Percentiles rank a stretch among this genome's conserved stretches.
Conservation (phyloP, 78 protist species). For the Acrasis kona region DNA sequence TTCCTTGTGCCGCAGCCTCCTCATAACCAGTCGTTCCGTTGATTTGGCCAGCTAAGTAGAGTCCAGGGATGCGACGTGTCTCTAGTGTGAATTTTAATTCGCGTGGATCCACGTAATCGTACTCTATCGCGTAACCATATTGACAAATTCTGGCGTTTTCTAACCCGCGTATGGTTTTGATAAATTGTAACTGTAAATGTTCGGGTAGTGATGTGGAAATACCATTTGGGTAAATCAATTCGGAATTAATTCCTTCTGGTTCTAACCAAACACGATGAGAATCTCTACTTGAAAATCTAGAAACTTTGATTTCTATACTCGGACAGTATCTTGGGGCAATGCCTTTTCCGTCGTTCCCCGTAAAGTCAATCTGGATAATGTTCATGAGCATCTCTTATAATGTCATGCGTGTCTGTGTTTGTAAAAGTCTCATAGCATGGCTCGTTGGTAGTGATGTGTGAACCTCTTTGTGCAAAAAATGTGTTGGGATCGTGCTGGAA, state of each 20-base stretch:
- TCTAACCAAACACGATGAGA: constrained; percentile 77
- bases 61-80: constrained; percentile 48
- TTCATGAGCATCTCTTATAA: constrained; percentile 34
- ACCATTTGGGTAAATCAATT: constrained; percentile 86
- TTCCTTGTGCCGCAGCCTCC: constrained; percentile 76
- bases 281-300: constrained; percentile 22
- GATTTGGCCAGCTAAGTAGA: constrained; percentile 88
- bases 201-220: constrained; percentile 73
- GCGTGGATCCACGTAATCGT: constrained; percentile 81
- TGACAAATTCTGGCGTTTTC: not conserved
- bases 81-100: constrained; percentile 54
- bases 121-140: constrained; percentile 87
- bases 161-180: constrained; percentile 18
- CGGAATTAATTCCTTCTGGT: constrained; percentile 78
- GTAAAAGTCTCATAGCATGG: constrained; percentile 72
- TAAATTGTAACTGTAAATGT: constrained; percentile 49
- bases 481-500: constrained; percentile 40
- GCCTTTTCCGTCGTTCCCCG: constrained; percentile 56
- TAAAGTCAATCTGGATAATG: constrained; percentile 36
- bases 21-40: constrained; percentile 92
- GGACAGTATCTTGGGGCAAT: constrained; percentile 88
- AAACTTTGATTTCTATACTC: constrained; percentile 62
- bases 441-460: not conserved
- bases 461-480: too few relatives aligned
- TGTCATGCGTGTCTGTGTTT: constrained; percentile 37